These are phyloP conservation scores for Canna indica DNA, from an alignment of 176 grass and related monocot species.

Conservation along the genomic window DNA sequence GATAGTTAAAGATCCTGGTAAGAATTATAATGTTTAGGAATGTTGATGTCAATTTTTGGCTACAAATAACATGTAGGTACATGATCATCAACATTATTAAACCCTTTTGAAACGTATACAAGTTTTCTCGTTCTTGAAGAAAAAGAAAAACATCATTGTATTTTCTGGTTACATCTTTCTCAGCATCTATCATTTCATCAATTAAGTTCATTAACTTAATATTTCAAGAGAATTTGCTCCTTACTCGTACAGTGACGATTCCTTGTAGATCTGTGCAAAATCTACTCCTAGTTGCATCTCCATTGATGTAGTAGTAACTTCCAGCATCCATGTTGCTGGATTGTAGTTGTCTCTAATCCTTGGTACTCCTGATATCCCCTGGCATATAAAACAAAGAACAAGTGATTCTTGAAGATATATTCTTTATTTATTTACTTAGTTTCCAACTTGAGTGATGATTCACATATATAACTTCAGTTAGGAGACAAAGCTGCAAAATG, in stretches of 20 bases:
- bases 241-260: conserved; percentile 47
- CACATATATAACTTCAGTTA: background rate
- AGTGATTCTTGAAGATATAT: background rate
- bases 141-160: no score
- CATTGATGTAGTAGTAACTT: conserved; percentile 53
- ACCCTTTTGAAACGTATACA: no score
- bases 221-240: background rate
- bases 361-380: conserved; percentile 48
- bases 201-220: background rate
- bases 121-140: no score
- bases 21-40: background rate
- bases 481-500: background rate
- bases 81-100: background rate
- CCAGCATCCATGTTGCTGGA: conserved; percentile 78
- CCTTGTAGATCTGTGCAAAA: conserved; percentile 57
- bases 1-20: background rate
- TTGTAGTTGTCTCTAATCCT: conserved; percentile 66
- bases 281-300: conserved; percentile 42
- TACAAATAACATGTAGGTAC: background rate
- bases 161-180: background rate
- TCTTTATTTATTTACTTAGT: background rate
- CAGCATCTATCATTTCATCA: background rate
- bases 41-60: background rate
- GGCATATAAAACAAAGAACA: background rate
- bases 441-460: background rate